These are phyloP conservation scores for Plasmodium ovale DNA, from an alignment of 169 alveolate genomes.

Conservation along the genomic window DNA sequence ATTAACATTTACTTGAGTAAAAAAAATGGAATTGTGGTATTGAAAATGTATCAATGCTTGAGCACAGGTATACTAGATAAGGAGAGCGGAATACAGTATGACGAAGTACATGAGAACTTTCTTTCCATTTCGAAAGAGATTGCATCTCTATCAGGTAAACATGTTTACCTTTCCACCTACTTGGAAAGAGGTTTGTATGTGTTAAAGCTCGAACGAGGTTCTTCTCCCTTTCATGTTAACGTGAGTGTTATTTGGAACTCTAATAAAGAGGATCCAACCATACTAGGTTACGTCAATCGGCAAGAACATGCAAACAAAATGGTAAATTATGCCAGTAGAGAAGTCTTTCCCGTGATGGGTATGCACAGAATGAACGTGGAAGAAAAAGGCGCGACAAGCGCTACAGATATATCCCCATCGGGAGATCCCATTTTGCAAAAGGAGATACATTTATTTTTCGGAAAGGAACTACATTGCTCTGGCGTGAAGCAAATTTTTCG, in stretches of 20 bases:
- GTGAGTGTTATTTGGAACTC: slow-evolving; percentile 12
- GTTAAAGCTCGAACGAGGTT: slow-evolving; percentile 10
- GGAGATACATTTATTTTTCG: slow-evolving; percentile 1
- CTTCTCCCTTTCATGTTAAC: slow-evolving; percentile 4
- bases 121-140: slow-evolving; percentile 1
- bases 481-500: neutral
- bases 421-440: slow-evolving; percentile 6
- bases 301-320: neutral
- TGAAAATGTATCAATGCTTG: slow-evolving; percentile 16
- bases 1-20: slow-evolving; percentile 30
- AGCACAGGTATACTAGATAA: neutral
- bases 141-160: neutral
- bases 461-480: slow-evolving; percentile 20
- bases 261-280: neutral
- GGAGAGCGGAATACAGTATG: slow-evolving; percentile 6
- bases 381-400: too few species aligned
- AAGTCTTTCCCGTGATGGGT: too few species aligned
- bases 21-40: neutral
- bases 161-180: slow-evolving; percentile 23
- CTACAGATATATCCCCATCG: too few species aligned
- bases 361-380: too few species aligned
- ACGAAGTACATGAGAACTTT: slow-evolving; percentile 16
- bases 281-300: neutral
- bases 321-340: neutral
- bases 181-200: slow-evolving; percentile 48